A percentile compares a stretch with the other conserved stretches of the same genome.
phyloP scores from a whole-genome alignment of 768 basidiomycete species.

The Lactarius tabidus region DNA sequence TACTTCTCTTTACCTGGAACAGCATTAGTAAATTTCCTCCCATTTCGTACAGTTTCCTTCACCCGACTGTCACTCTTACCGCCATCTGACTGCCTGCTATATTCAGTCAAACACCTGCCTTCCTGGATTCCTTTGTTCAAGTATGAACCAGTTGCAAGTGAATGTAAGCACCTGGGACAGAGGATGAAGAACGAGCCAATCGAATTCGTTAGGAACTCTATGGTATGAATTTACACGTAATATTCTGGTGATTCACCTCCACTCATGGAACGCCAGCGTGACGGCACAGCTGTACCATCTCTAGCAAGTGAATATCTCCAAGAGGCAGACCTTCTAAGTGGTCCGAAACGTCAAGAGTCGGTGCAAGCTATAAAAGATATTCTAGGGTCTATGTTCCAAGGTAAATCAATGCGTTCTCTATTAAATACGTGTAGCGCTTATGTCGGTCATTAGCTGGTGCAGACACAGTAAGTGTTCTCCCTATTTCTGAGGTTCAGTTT shows the following conservation, averaged over 20 bases:
- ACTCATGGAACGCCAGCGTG: too few species aligned
- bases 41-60: conserved; percentile 1
- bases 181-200: conserved; percentile 10
- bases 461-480: conserved; percentile 5
- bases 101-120: conserved; percentile 16
- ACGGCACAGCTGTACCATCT: conserved; percentile 9
- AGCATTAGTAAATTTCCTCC: conserved; percentile 8
- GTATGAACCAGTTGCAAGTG: conserved; percentile 4
- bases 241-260: too few species aligned
- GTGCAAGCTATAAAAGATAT: not conserved
- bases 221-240: not conserved
- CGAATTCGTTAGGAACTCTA: conserved; percentile 5
- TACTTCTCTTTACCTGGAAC: conserved; percentile 2
- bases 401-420: not conserved
- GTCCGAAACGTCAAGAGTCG: not conserved
- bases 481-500: not conserved
- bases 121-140: conserved; percentile 17
- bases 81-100: not conserved
- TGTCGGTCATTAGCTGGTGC: conserved; percentile 1
- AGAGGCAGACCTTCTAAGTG: conserved; percentile 5
- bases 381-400: conserved; percentile 10
- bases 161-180: not conserved
- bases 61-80: too few species aligned
- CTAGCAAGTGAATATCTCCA: conserved; percentile 9
- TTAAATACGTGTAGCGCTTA: not conserved